Conservation (phyloP, 345 rosid genomes). For the Cardamine chenopodiifolia region DNA sequence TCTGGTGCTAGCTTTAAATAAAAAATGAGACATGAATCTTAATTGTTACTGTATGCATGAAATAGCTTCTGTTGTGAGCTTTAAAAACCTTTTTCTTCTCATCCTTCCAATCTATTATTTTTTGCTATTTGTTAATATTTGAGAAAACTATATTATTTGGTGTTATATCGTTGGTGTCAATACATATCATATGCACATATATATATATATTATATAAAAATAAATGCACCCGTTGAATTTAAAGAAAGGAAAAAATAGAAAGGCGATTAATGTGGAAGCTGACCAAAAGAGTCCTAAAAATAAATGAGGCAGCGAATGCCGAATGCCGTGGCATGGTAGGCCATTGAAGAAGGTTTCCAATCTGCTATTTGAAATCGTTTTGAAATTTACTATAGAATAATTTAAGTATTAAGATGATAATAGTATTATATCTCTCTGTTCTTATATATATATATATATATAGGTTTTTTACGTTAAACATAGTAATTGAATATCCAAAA, state of each 20-base stretch:
- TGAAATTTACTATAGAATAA: background rate
- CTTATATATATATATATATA: too few species aligned
- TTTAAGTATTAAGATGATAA: background rate
- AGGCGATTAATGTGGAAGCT: conserved; percentile 28
- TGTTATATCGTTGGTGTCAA: too few species aligned
- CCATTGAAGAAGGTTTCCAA: conserved; percentile 25
- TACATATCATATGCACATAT: too few species aligned
- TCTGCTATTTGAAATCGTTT: conserved; percentile 21
- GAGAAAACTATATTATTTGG: too few species aligned
- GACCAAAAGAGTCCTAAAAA: conserved; percentile 29
- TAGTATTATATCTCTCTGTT: too few species aligned
- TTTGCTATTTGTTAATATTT: too few species aligned
- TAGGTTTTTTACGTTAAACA: background rate
- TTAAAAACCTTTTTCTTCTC: background rate
- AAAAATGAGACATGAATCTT: too few species aligned
- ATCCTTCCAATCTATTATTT: background rate
- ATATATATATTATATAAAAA: too few species aligned
- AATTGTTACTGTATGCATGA: conserved; percentile 32
- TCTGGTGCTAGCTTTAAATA: too few species aligned
- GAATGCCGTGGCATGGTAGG: conserved; percentile 32
- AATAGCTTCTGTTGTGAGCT: conserved; percentile 12
- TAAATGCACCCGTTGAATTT: conserved; percentile 16
- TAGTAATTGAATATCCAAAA: conserved; percentile 6
- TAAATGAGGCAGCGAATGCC: conserved; percentile 26
- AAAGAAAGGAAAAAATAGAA: background rate